Percentiles rank a stretch among this genome's conserved stretches.
Conservation (phyloP, 305 asterid species). For the Petunia hybrid region DNA sequence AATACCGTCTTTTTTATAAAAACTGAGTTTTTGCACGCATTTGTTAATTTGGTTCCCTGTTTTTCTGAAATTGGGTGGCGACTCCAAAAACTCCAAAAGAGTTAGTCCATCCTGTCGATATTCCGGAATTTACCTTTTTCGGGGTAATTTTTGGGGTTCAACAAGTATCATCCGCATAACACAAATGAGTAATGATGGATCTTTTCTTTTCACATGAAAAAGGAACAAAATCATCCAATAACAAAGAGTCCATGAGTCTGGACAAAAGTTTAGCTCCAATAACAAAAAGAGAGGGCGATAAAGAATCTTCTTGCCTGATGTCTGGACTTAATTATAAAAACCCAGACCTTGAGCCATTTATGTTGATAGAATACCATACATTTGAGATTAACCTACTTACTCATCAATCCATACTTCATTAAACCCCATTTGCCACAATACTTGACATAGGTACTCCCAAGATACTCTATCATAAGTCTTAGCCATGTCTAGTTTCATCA, state of each 20-base stretch:
- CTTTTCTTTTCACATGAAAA: not conserved
- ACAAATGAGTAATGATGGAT: not conserved
- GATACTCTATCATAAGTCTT: not conserved
- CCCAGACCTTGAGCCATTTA: not conserved
- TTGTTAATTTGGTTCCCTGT: no score
- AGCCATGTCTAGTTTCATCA: not conserved
- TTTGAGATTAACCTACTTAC: not conserved
- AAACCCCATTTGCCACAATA: not conserved
- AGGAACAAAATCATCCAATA: not conserved
- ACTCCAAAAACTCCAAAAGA: no score
- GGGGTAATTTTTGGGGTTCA: no score
- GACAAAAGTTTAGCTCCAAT: not conserved
- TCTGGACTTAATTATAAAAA: not conserved
- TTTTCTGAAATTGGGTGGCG: no score
- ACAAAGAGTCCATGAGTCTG: not conserved
- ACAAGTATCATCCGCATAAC: not conserved
- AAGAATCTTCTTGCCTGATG: not conserved
- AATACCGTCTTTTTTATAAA: no score
- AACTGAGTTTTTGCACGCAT: no score
- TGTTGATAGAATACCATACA: not conserved
- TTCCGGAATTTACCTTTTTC: no score
- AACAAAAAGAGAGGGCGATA: slow-evolving; percentile 2
- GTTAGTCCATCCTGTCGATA: no score
- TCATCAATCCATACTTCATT: not conserved
- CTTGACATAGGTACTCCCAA: not conserved